Base-by-base conservation (phyloP, 2,329 filamentous ascomycete genomes). In the Colletotrichum cereale region DNA sequence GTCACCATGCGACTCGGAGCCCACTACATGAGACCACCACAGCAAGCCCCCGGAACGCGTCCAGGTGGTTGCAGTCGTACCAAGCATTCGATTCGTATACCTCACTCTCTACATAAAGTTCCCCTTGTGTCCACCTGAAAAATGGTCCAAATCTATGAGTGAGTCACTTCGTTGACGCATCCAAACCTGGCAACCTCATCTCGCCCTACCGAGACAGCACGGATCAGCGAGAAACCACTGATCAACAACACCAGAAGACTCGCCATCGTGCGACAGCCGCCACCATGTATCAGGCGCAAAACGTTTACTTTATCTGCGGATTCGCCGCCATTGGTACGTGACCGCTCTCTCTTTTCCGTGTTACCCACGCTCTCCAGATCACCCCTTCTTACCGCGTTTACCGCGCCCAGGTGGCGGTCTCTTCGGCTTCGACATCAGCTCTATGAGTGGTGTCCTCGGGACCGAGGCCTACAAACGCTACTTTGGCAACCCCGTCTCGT, bases 391-490 rank as follows among this genome's bases (percentile, higher is more conserved):
- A 44, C 50, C 10, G n/a, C n/a, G n/a, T n/a, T n/a, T n/a, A n/a
- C 66, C 68, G n/a, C 7, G 70, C 36, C 50, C 86, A 83, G 91
- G 91, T 75, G 92, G 92, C 78, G 89, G 88, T 31, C 84, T 94
- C 34, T 94, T 95, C 77, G 93, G 93, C 75, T 95, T 95, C 78
- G 93, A 95, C 81, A 93, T 95, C 76, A 89, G 88, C 67, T 92
- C 90, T 53, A 93, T 94, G 91, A 90, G 88, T 47, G 89, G 88
- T 56, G 88, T 90, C 31, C 84, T 94, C 47, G 90, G 89, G 38
- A 92, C 90, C 0, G 81, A 89, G 67, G 87, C 90, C 57, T 95
- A 95, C 79, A 90, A 89, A 75, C 89, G 88, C 76, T 94, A 93
- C 80, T 94, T 94, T 82, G 84, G 89, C 75, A 87, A 93, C 66